Evolutionary conservation across 2,329 filamentous ascomycete species (phyloP).

Genomic region (Fusarium irregulare): DNA sequence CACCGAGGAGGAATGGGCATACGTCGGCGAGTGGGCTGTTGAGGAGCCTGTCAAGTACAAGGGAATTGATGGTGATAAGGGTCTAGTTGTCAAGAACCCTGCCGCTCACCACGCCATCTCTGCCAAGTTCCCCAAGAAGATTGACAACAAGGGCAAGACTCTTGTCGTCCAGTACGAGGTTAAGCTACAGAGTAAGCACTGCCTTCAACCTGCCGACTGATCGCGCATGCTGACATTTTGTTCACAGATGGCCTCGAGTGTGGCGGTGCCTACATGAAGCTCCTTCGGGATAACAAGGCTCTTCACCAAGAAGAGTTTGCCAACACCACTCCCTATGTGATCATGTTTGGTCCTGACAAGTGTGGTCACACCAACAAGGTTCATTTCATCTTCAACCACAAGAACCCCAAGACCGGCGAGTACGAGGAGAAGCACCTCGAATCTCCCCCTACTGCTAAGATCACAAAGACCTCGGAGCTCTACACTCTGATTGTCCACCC

Average conservation of each 20-base stretch:
- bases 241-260: constrained; percentile 88
- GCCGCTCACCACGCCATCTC: constrained; percentile 99
- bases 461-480: constrained; percentile 90
- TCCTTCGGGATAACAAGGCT: constrained; percentile 96
- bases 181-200: constrained; percentile 89
- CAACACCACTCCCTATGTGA: constrained; percentile 96
- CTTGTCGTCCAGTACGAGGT: constrained; percentile 99
- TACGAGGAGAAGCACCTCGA: constrained; percentile 99
- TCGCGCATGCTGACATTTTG: constrained; percentile 47
- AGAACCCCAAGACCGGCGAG: constrained; percentile 99
- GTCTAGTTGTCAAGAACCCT: constrained; percentile 96
- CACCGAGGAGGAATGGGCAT: constrained; percentile 92
- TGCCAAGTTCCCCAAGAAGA: constrained; percentile 95
- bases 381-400: constrained; percentile 99
- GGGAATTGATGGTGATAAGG: constrained; percentile 94
- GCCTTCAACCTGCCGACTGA: neutral
- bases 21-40: constrained; percentile 95
- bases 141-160: constrained; percentile 97
- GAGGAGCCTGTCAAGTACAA: constrained; percentile 93
- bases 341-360: constrained; percentile 99
- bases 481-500: constrained; percentile 97
- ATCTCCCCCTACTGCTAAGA: constrained; percentile 84
- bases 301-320: constrained; percentile 98
- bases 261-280: constrained; percentile 98
- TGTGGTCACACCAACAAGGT: constrained; percentile 99